These are phyloP conservation scores for Blastobotrys attinorum DNA, from an alignment of 805 yeast species.

Conservation along the genomic window DNA sequence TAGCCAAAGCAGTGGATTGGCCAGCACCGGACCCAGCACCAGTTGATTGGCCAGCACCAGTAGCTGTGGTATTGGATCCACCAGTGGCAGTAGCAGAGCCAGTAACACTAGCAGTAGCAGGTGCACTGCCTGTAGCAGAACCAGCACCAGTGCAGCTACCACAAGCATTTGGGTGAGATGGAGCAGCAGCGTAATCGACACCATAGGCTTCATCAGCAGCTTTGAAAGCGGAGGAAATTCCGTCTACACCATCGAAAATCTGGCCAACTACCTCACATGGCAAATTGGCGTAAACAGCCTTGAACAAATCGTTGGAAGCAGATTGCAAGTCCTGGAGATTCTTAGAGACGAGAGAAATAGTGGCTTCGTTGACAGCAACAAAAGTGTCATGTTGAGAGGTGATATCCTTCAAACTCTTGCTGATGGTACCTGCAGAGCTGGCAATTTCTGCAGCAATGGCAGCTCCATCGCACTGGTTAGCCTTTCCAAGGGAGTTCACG, in stretches of 20 bases:
- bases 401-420: neutral
- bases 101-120: no score
- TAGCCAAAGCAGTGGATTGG: neutral
- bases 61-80: neutral
- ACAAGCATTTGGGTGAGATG: neutral
- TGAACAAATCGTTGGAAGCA: slow-evolving; percentile 1
- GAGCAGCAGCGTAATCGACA: neutral
- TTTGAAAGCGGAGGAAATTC: neutral
- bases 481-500: neutral
- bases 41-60: neutral
- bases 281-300: neutral
- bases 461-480: neutral
- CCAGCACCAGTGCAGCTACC: neutral
- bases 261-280: neutral
- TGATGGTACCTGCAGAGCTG: neutral
- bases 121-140: neutral
- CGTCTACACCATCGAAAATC: neutral
- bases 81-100: neutral
- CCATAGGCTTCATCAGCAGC: neutral
- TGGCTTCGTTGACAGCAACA: neutral
- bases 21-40: neutral
- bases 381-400: neutral
- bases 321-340: neutral
- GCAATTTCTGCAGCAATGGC: neutral
- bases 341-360: neutral